Base-by-base conservation (phyloP, 2,329 filamentous ascomycete species). In the Ophiostoma populinum region DNA sequence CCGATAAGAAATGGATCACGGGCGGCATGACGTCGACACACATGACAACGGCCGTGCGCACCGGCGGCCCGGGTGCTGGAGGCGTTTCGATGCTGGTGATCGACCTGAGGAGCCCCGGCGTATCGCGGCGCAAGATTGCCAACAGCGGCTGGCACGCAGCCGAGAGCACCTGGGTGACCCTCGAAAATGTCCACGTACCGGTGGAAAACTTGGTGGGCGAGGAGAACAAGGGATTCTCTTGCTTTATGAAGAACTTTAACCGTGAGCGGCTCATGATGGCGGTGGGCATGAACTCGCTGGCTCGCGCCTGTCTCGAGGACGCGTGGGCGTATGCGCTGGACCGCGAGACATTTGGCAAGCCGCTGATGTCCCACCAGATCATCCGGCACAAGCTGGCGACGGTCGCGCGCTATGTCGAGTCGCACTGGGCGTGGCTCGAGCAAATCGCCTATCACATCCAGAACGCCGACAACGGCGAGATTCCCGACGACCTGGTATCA, bases 91-190 rank as follows among this genome's bases (percentile, higher is more conserved):
- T 74, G 2, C 51, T 76, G 2, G 63, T 75, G 3, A 68, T 75
- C 17, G 61, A 69, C 0, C 53, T 66, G 20, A 49, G 57, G 27
- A 48, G 53, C 0, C 52, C 57, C 3, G 70, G 70, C n/a, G 53
- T 75, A 6, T 55, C 57, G 2, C 57, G 58, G 34, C 57, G 67
- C 15, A 62, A 58, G 34, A 75, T 79, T 50, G 52, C 63, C 35
- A 79, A 80, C 49, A 72, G 65, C 18, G 75, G 75, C 3, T 70
- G 76, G n/a, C 67, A 72, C 45, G 71, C 70, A 5, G 74, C 72
- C 26, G 71, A 71, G 13, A 38, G 65, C 5, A 67, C 64, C 1
- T 70, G 63, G 41, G 58, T 73, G 32, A 61, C 64, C 15, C 55
- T 73, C 15, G 66, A 72, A 30, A 55, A 70, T 39, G 67, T 73